Evolutionary conservation across 2,329 filamentous ascomycete species (phyloP).

Genomic region (Aspergillus oerlinghausenensis): DNA sequence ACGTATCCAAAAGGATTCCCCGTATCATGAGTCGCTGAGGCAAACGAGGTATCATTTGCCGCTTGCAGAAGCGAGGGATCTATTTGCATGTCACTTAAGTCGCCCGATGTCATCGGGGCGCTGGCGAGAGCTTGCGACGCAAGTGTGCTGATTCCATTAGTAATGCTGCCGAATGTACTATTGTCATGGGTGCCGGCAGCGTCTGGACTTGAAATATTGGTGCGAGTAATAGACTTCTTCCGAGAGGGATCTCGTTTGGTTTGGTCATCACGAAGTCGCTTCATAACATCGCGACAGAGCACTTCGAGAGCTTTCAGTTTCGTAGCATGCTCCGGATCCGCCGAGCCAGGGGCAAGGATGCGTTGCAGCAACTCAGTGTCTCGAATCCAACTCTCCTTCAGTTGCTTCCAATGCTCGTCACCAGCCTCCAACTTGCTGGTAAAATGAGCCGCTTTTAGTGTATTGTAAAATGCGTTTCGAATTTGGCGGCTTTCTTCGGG

Average conservation of each 20-base stretch:
- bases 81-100: slow-evolving; percentile 56
- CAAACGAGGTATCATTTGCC: slow-evolving; percentile 45
- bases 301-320: slow-evolving; percentile 66
- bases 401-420: slow-evolving; percentile 63
- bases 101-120: slow-evolving; percentile 33
- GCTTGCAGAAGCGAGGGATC: slow-evolving; percentile 59
- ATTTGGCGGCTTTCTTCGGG: slow-evolving; percentile 63
- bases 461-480: slow-evolving; percentile 61
- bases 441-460: slow-evolving; percentile 62
- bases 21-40: slow-evolving; percentile 30
- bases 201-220: slow-evolving; percentile 19
- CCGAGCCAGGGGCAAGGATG: slow-evolving; percentile 49
- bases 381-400: slow-evolving; percentile 65
- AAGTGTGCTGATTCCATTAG: slow-evolving; percentile 40
- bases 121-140: slow-evolving; percentile 43
- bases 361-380: slow-evolving; percentile 52
- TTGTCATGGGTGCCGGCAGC: slow-evolving; percentile 19
- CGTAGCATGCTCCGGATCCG: slow-evolving; percentile 50
- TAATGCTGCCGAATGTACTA: slow-evolving; percentile 23
- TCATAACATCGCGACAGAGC: slow-evolving; percentile 71
- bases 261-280: slow-evolving; percentile 66
- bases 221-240: slow-evolving; percentile 28
- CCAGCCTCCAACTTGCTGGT: slow-evolving; percentile 70
- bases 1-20: slow-evolving; percentile 31
- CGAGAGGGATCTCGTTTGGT: slow-evolving; percentile 51